Percentiles rank a stretch among this genome's conserved stretches.
These are phyloP conservation scores for Thraustochytrium striatum DNA, from an alignment of 352 stramenopile genomes.

Conservation along the genomic window DNA sequence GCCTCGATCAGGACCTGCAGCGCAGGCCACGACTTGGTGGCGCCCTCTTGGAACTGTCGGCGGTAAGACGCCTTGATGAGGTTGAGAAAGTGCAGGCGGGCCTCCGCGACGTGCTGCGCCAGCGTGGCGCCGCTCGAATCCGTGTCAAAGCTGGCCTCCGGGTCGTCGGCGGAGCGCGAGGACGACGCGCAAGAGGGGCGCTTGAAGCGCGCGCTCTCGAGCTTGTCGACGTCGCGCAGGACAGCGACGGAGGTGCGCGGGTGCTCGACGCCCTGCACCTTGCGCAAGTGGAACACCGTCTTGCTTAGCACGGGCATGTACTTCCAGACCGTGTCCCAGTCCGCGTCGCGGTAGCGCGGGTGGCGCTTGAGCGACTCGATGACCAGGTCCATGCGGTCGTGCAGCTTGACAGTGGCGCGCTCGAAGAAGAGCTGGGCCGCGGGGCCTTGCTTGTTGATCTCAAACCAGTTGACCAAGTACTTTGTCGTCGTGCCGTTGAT, in stretches of 20 bases:
- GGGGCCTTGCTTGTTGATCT: slow-evolving; percentile 15
- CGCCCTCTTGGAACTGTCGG: slow-evolving; percentile 20
- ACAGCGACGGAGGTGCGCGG: not conserved
- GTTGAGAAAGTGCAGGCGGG: slow-evolving; percentile 3
- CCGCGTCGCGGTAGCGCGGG: not conserved
- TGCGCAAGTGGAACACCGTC: not conserved
- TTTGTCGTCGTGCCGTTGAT: slow-evolving; percentile 49
- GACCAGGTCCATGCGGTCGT: not conserved
- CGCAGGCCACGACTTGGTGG: slow-evolving; percentile 1
- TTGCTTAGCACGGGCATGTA: slow-evolving; percentile 5
- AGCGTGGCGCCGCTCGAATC: no score
- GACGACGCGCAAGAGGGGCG: no score
- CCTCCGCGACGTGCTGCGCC: no score
- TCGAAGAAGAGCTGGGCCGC: slow-evolving; percentile 4
- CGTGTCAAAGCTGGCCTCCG: no score
- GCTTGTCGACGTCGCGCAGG: not conserved
- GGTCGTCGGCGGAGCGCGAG: no score
- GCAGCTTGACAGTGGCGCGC: not conserved
- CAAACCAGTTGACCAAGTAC: slow-evolving; percentile 22
- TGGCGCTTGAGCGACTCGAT: not conserved
- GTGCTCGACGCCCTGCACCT: not conserved
- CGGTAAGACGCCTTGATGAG: slow-evolving; percentile 34
- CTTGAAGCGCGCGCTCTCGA: not conserved
- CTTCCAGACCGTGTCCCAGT: slow-evolving; percentile 40
- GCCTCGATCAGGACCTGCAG: slow-evolving; percentile 37